Conservation (phyloP, 805 yeast genomes). For the Ogataea trehaloabstinens region DNA sequence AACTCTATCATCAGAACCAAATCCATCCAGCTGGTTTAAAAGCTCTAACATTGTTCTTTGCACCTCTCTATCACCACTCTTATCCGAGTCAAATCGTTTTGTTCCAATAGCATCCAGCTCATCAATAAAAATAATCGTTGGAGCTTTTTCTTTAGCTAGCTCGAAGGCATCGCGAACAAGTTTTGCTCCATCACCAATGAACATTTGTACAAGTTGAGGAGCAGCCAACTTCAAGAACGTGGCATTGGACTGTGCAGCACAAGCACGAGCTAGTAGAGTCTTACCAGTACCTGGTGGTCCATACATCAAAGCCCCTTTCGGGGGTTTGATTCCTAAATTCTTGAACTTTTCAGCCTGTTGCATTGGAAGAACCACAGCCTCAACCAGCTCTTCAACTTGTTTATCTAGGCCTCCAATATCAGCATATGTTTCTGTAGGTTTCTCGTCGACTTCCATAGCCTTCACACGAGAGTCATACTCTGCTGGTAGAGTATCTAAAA, state of each 20-base stretch:
- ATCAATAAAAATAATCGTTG: conserved; percentile 95
- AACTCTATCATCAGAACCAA: conserved; percentile 95
- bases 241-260: conserved; percentile 98
- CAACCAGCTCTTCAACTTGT: conserved; percentile 96
- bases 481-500: conserved; percentile 91
- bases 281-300: conserved; percentile 99
- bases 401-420: conserved; percentile 98
- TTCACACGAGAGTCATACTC: conserved; percentile 97
- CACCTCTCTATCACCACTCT: conserved; percentile 97
- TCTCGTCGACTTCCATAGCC: conserved; percentile 99
- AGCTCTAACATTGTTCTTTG: conserved; percentile 99
- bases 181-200: conserved; percentile 98
- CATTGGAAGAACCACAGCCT: conserved; percentile 98
- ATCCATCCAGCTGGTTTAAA: conserved; percentile 95
- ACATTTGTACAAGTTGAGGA: conserved; percentile 97
- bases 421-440: conserved; percentile 94
- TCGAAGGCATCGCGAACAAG: conserved; percentile 97
- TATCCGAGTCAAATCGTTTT: conserved; percentile 94
- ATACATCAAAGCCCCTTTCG: conserved; percentile 97
- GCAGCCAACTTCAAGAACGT: conserved; percentile 96
- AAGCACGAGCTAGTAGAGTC: conserved; percentile 94
- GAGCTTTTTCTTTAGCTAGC: conserved; percentile 96
- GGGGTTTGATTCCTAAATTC: conserved; percentile 92
- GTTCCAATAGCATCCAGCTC: conserved; percentile 99
- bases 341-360: conserved; percentile 96